Base-by-base conservation (phyloP, 768 basidiomycete genomes). In the Hemileccinum rubropunctum region DNA sequence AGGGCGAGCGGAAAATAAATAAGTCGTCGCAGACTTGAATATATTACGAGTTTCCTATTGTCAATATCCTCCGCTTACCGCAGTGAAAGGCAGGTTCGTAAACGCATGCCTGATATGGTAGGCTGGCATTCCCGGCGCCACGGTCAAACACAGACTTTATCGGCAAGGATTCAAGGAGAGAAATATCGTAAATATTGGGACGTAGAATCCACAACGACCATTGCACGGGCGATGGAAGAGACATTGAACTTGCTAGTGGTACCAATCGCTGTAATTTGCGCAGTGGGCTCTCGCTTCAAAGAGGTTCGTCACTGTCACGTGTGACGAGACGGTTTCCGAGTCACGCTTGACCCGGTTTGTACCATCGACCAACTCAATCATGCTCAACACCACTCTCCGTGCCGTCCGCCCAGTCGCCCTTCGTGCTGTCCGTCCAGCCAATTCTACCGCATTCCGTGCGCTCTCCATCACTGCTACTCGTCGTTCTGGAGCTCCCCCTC, bases 401-500 rank as follows among this genome's bases (percentile, higher is more conserved):
- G 58, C 58, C 27, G 57, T 56, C 34, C 64, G 68, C 18, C 62
- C 66, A 32, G 50, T 54, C n/a, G 66, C 36, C 46, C 42, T 56
- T 27, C 66, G 58, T 11, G 47, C 39, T 39, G 28, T 50, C 43
- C 66, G 53, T 50, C 42, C 61, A 42, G 45, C 50, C 28, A 65
- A 61, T 7, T 51, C 63, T 15, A 48, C 58, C 46, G 52, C 74
- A 10, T 45, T 77, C 30, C 84, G 88, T 56, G 68, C 80, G 8
- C 76, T 90, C 58, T 85, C 86, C 33, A 76, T 76, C 36, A 80
- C 80, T 28, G 62, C 79, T 30, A 71, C 76, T 48, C 76, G 76
- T 41, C 71, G 72, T 42, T 88, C 88, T 6, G 84, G 73, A 33
- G 70, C 83, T 30, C 76, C 80, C 14, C 73, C 83, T 51, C 87